phyloP scores from a whole-genome alignment of 768 basidiomycete species.

The Boletus rufocinnamomeus region DNA sequence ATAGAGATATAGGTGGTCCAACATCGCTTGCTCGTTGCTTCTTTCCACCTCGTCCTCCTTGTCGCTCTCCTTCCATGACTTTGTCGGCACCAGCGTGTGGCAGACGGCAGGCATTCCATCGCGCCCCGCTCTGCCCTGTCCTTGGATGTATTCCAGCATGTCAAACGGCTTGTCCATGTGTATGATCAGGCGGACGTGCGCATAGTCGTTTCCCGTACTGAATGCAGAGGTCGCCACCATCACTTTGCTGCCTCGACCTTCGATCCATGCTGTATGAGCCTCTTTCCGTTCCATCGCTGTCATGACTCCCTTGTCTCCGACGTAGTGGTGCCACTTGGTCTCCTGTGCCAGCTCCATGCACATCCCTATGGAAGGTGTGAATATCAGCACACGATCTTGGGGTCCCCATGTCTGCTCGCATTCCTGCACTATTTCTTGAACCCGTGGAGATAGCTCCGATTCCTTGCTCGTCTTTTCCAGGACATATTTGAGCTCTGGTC shows the following conservation, averaged over 20 bases:
- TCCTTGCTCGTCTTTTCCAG: slow-evolving; percentile 7
- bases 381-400: slow-evolving; percentile 9
- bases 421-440: not conserved
- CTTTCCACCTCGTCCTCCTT: not conserved
- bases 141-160: slow-evolving; percentile 26
- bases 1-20: too few species aligned
- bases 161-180: slow-evolving; percentile 25
- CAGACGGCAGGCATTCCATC: not conserved
- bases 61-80: not conserved
- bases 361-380: slow-evolving; percentile 1
- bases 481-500: slow-evolving; percentile 7
- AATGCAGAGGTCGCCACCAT: slow-evolving; percentile 31
- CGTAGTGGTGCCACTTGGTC: slow-evolving; percentile 12
- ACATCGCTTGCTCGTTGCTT: not conserved
- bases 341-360: not conserved
- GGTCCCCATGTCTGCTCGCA: fast-evolving
- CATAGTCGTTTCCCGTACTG: slow-evolving; percentile 31
- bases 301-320: slow-evolving; percentile 11
- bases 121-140: slow-evolving; percentile 19
- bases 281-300: not conserved
- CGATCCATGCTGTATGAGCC: slow-evolving; percentile 12
- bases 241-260: not conserved
- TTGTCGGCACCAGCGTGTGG: not conserved
- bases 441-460: not conserved
- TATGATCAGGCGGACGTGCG: slow-evolving; percentile 18